Evolutionary conservation across 148 eudicot genomes (phyloP).

Genomic region (Agrostemma githago): DNA sequence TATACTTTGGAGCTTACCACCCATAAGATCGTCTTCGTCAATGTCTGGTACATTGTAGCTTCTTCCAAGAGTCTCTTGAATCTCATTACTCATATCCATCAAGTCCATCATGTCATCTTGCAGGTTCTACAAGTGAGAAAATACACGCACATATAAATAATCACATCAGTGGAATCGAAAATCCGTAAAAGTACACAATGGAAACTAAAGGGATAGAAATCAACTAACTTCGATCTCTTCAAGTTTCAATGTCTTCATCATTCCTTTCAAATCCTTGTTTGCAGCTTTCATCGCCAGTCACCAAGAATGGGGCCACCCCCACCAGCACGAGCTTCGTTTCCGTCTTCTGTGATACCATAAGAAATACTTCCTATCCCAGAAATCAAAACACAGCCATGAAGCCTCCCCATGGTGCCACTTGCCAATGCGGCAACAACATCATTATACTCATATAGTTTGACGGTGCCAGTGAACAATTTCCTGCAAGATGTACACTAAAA

Average conservation of each 20-base stretch:
- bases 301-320: conserved; percentile 89
- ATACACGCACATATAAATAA: too few relatives aligned
- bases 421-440: conserved; percentile 88
- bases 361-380: conserved; percentile 84
- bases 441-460: conserved; percentile 58
- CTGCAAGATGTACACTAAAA: conserved; percentile 31
- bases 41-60: too few relatives aligned
- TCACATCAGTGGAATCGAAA: too few relatives aligned
- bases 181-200: not conserved
- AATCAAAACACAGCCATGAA: conserved; percentile 79
- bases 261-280: too few relatives aligned
- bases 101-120: conserved; percentile 99
- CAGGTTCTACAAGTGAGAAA: conserved; percentile 46
- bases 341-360: conserved; percentile 72
- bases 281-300: conserved; percentile 75
- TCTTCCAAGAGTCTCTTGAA: too few relatives aligned
- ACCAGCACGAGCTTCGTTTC: conserved; percentile 74
- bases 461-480: conserved; percentile 48
- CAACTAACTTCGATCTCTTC: conserved; percentile 80
- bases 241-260: too few relatives aligned
- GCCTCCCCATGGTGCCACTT: conserved; percentile 87
- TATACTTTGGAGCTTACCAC: conserved; percentile 44
- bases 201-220: not conserved
- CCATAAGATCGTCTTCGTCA: conserved; percentile 93
- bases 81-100: too few relatives aligned